Base-by-base conservation (phyloP, 1,139 yeast species). In the Candida albicans region DNA sequence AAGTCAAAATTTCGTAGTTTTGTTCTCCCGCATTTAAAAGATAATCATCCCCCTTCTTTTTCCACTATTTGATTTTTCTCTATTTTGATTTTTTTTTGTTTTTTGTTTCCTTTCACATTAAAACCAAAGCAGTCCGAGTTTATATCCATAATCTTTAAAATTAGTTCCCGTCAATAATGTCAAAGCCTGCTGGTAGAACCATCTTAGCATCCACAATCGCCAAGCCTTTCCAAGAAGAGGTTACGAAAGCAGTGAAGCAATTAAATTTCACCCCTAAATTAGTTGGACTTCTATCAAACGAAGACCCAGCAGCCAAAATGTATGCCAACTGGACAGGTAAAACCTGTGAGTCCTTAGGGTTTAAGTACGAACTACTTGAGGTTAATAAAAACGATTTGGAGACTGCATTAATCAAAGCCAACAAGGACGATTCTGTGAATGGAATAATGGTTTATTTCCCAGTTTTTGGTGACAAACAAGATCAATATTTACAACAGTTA, bases 401-500 rank as follows among this genome's bases (percentile, higher is more conserved):
- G 64, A 90, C 84, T 52, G 84, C 82, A 27, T 80, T 93, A 49
- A 78, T 90, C 44, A 81, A 77, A 40, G 97, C 98, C 47, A 93
- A 93, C 62, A 73, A 75, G 28, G 95, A 91, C 57, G 81, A 78
- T 43, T 56, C 64, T 1, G 89, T 93, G 30, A 85, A 89, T 59
- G 99, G 99, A 26, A 93, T 93, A 53, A 90, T 93, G 90, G 93
- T 93, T n/a, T 93, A 93, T 65, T 93, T 91, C 77, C 99, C 99
- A 0, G 98, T 93, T 3, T 93, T 89, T 67, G 96, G 96, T 2
- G 89, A 88, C 60, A 80, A 87, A 49, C 99, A 93, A 67, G 99
- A 93, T 62, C 96, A 87, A 64, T 93, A 95, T 62, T 68, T 93
- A 45, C 98, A 93, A 67, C 98, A 93, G 67, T 85, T 90, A 49